Percentiles rank a stretch among this genome's conserved stretches.
phyloP scores from a whole-genome alignment of 768 basidiomycete species.

The Rhizopogon sp. region DNA sequence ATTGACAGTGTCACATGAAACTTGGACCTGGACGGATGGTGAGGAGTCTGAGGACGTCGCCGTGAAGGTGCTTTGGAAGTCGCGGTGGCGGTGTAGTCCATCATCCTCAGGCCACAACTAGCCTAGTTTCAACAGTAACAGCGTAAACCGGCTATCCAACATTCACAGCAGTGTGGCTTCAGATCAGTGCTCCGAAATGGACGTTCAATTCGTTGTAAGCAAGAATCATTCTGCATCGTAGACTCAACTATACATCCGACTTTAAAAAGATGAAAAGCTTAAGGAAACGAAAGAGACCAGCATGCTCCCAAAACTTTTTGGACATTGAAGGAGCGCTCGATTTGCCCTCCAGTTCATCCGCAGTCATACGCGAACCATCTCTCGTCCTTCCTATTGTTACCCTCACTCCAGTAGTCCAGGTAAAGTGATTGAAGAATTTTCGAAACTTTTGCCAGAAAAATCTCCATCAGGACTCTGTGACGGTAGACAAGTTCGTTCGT shows the following conservation, averaged over 20 bases:
- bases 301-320: not conserved
- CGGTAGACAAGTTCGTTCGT: slow-evolving; percentile 23
- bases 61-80: too few species aligned
- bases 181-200: not conserved
- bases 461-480: slow-evolving; percentile 9
- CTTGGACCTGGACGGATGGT: not conserved
- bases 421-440: not conserved
- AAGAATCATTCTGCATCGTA: not conserved
- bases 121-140: too few species aligned
- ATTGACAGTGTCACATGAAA: not conserved
- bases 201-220: not conserved
- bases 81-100: too few species aligned
- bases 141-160: too few species aligned
- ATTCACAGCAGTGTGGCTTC: not conserved
- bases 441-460: not conserved
- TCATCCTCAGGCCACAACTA: too few species aligned
- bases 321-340: not conserved
- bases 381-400: slow-evolving; percentile 16
- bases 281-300: not conserved
- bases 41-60: not conserved
- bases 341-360: not conserved
- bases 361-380: not conserved
- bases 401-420: slow-evolving; percentile 1
- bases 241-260: not conserved
- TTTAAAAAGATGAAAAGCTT: not conserved